These are phyloP conservation scores for Cladosporium sp. DNA, from an alignment of 2,329 filamentous ascomycete genomes.

Conservation along the genomic window DNA sequence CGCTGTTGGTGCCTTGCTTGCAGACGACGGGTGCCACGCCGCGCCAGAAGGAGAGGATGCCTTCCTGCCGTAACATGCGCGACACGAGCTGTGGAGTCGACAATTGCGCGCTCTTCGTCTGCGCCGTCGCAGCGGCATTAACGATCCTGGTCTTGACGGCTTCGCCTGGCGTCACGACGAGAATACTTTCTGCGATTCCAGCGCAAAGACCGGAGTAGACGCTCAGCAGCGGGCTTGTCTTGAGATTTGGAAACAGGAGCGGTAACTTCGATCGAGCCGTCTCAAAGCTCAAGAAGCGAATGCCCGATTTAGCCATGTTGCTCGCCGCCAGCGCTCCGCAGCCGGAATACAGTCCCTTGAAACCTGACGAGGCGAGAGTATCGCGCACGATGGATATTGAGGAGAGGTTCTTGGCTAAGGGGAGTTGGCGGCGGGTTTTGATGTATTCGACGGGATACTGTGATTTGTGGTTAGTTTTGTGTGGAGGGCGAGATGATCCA, in stretches of 20 bases:
- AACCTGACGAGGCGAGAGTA: background rate
- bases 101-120: slow-evolving; percentile 4
- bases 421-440: slow-evolving; percentile 15
- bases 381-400: slow-evolving; percentile 6
- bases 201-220: slow-evolving; percentile 23
- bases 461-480: background rate
- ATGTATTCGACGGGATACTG: slow-evolving; percentile 15
- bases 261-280: slow-evolving; percentile 12
- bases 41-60: slow-evolving; percentile 18
- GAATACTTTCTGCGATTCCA: slow-evolving; percentile 21
- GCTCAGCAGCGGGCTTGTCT: slow-evolving; percentile 18
- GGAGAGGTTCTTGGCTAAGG: slow-evolving; percentile 1
- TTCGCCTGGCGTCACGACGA: slow-evolving; percentile 28
- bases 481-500: too few species aligned
- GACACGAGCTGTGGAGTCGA: slow-evolving; percentile 8
- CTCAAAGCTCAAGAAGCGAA: slow-evolving; percentile 27
- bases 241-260: slow-evolving; percentile 10
- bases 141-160: slow-evolving; percentile 27
- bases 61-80: slow-evolving; percentile 13
- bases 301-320: slow-evolving; percentile 17
- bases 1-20: slow-evolving; percentile 24
- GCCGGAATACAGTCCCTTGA: slow-evolving; percentile 9
- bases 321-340: slow-evolving; percentile 1
- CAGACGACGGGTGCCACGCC: slow-evolving; percentile 19
- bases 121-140: slow-evolving; percentile 18